Conservation (phyloP, 352 stramenopile genomes). For the Phytophthora syringae region DNA sequence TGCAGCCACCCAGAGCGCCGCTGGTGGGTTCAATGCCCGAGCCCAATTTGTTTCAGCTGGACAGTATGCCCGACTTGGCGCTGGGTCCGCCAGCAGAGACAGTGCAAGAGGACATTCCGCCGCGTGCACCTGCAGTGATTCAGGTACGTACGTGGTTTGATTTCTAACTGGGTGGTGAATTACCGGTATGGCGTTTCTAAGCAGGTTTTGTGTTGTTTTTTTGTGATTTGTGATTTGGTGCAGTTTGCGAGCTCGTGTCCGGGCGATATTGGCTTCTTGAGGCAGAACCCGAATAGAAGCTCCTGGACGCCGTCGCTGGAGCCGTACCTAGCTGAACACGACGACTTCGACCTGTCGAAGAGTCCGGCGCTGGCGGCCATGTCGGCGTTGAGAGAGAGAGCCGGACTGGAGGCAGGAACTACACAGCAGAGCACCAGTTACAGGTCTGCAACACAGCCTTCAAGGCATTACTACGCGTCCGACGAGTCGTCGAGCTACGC, state of each 20-base stretch:
- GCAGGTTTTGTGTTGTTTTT: no score
- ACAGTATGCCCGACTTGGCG: slow-evolving; percentile 64
- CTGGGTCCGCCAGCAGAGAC: slow-evolving; percentile 54
- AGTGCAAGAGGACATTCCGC: slow-evolving; percentile 27
- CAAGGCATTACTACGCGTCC: slow-evolving; percentile 39
- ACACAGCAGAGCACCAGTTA: slow-evolving; percentile 15
- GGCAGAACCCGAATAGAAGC: slow-evolving; percentile 37
- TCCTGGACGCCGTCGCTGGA: slow-evolving; percentile 51
- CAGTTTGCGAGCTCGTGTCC: slow-evolving; percentile 78
- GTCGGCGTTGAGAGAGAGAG: slow-evolving; percentile 57
- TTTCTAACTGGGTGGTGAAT: no score
- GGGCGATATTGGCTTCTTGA: slow-evolving; percentile 66
- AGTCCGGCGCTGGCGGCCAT: slow-evolving; percentile 71
- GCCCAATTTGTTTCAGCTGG: slow-evolving; percentile 58
- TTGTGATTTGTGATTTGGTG: background rate
- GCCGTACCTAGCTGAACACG: slow-evolving; percentile 29
- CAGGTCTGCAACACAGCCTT: slow-evolving; percentile 30
- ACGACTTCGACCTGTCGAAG: slow-evolving; percentile 80
- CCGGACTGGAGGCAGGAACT: slow-evolving; percentile 15
- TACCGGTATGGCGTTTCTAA: no score
- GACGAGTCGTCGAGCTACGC: slow-evolving; percentile 39
- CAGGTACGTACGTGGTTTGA: slow-evolving; percentile 34
- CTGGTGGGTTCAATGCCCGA: slow-evolving; percentile 71
- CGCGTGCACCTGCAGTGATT: slow-evolving; percentile 50
- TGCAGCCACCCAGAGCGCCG: slow-evolving; percentile 59